Evolutionary conservation across 1,139 yeast species (phyloP).

Genomic region (Debaryomycetaceae sp.): DNA sequence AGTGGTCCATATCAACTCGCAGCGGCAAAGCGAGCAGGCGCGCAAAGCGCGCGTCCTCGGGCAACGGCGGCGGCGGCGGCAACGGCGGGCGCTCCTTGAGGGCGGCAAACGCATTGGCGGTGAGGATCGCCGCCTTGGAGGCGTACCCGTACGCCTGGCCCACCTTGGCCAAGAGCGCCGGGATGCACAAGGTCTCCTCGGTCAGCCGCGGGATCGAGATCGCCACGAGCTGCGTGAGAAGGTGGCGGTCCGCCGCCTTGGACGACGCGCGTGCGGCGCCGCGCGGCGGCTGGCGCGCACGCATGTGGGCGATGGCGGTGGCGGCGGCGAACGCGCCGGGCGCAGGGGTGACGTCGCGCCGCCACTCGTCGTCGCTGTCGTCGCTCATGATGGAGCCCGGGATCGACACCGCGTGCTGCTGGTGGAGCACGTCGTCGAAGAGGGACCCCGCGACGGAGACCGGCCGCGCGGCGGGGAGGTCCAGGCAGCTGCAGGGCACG

Average conservation of each 20-base stretch:
- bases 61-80: slow-evolving; percentile 17
- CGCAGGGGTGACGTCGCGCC: slow-evolving; percentile 58
- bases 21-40: slow-evolving; percentile 48
- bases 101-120: slow-evolving; percentile 68
- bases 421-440: slow-evolving; percentile 22
- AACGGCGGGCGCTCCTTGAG: slow-evolving; percentile 47
- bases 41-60: slow-evolving; percentile 43
- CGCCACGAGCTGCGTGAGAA: slow-evolving; percentile 63
- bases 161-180: slow-evolving; percentile 62
- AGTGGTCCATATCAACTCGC: slow-evolving; percentile 52
- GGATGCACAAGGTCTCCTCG: slow-evolving; percentile 70
- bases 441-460: slow-evolving; percentile 60
- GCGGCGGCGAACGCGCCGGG: slow-evolving; percentile 79
- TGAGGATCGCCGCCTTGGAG: slow-evolving; percentile 60
- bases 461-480: slow-evolving; percentile 53
- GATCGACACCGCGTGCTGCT: slow-evolving; percentile 22
- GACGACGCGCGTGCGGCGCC: slow-evolving; percentile 23
- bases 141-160: slow-evolving; percentile 68
- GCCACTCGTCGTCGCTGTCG: slow-evolving; percentile 43
- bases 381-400: slow-evolving; percentile 41
- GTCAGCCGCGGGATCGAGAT: slow-evolving; percentile 73
- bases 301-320: slow-evolving; percentile 56
- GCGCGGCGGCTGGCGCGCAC: slow-evolving; percentile 9
- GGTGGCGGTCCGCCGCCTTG: slow-evolving; percentile 33
- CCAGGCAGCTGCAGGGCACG: slow-evolving; percentile 52